Conservation (phyloP, 148 eudicot species). For the Rhododendron griersonianum region DNA sequence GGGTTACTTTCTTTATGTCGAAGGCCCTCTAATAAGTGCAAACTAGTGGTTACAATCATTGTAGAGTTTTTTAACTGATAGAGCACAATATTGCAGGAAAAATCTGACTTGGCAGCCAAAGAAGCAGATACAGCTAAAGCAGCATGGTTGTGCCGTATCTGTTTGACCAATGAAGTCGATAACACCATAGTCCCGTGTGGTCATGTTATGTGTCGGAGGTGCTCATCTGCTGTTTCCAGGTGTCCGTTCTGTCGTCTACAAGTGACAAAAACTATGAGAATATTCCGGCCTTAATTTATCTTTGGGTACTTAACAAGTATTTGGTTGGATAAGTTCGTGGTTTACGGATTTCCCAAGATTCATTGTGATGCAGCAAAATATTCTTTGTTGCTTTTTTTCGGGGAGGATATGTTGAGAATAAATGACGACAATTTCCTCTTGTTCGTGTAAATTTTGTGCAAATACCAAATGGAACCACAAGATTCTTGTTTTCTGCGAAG, state of each 20-base stretch:
- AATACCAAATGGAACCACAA: neutral
- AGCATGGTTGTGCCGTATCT: constrained; percentile 91
- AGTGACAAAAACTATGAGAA: constrained; percentile 75
- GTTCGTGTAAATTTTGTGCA: neutral
- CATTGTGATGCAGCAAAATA: neutral
- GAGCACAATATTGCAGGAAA: constrained; percentile 49
- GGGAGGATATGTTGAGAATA: neutral
- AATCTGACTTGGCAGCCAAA: constrained; percentile 70
- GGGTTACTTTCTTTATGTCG: neutral
- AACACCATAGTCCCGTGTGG: constrained; percentile 84
- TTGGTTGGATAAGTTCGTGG: neutral
- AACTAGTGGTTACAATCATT: neutral
- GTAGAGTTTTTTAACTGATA: neutral
- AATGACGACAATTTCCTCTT: neutral
- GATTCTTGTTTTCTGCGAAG: too few relatives aligned
- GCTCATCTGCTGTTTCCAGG: constrained; percentile 91
- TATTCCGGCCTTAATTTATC: constrained; percentile 63
- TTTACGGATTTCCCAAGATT: neutral
- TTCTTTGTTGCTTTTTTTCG: neutral
- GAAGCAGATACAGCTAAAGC: constrained; percentile 95
- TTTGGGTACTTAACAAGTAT: constrained; percentile 2
- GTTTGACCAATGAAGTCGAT: constrained; percentile 81
- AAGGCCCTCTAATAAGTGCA: neutral
- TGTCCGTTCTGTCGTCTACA: constrained; percentile 95
- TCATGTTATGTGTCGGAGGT: constrained; percentile 88